These are phyloP conservation scores for Pelargonium cotyledonis DNA, from an alignment of 441 rosid genomes.

Conservation along the genomic window DNA sequence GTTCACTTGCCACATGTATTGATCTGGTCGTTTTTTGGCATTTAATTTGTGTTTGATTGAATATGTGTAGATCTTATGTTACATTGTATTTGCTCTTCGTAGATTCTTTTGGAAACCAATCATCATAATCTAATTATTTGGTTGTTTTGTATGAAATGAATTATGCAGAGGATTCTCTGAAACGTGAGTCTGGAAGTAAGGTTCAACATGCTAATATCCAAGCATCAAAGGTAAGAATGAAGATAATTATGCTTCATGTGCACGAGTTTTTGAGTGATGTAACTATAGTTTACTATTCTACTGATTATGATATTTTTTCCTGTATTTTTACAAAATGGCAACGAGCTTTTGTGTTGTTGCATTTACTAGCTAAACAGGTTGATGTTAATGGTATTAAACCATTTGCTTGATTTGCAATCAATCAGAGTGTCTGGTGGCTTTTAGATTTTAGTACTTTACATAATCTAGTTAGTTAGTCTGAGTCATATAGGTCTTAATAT, in stretches of 20 bases:
- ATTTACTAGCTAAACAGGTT: neutral
- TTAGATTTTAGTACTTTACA: no score
- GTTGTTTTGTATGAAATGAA: neutral
- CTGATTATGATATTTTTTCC: neutral
- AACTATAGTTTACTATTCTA: neutral
- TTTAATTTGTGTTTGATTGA: neutral
- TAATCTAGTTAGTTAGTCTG: no score
- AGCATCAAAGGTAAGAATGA: conserved; percentile 5
- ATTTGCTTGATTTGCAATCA: no score
- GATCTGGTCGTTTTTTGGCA: neutral
- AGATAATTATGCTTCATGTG: neutral
- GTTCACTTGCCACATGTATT: neutral
- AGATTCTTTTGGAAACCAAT: neutral
- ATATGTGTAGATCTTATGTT: neutral
- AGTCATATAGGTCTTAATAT: no score
- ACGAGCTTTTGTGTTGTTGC: neutral
- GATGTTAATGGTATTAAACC: neutral
- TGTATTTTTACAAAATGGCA: neutral
- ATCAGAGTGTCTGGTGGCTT: no score
- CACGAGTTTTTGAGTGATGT: neutral
- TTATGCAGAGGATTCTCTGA: conserved; percentile 24
- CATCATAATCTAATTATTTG: neutral
- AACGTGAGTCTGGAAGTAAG: conserved; percentile 26
- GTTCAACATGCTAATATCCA: conserved; percentile 25
- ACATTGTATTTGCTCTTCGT: neutral